Evolutionary conservation across 1,139 yeast genomes (phyloP), one percentile per base, ranked within the genome.

Genomic region (Debaryomyces coudertii): DNA sequence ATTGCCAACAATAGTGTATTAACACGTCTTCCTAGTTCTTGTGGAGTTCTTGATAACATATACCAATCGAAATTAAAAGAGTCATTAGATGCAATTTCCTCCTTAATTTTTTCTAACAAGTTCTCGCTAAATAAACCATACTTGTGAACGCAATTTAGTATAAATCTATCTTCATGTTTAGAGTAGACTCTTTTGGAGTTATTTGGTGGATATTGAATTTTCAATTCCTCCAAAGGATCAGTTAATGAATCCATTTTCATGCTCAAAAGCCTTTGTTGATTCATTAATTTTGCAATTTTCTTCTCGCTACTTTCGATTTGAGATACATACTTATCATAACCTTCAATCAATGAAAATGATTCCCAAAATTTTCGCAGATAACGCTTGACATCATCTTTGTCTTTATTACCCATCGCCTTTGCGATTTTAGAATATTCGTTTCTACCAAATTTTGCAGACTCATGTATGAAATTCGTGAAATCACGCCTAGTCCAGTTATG

Each of bases 301-400:
- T 84, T 87, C 61, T 92, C 97, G 51, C 97, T 96, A 33, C 86
- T 76, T 58, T 90, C 96, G 47, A 93, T 90, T 58, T 89, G 95
- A n/a, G 84, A 66, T 44, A 90, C 64, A 62, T 90, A 90, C 60
- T 90, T 86, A 50, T 90, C 97, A 63, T 85, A 79, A 0, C 97
- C 97, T 24, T 88, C 95, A 41, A 93, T 82, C 56, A 82, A 85
- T 16, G 71, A 70, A 61, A 82, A 86, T 23, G 87, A 74, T 38
- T 73, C 66, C 96, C 97, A 92, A 59, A 93, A 93, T 2, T 76
- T 85, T 36, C 75, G 71, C 47, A 86, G 74, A 61, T 93, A 93
- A 40, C 72, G 66, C 52, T 77, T 76, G 2, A 93, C 87, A 43
- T 93, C 97, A 4, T 79, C 85, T 1, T 66, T 68, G 0, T 85